phyloP scores from a whole-genome alignment of 2,329 filamentous ascomycete species.

The Colletotrichum endophyticum region DNA sequence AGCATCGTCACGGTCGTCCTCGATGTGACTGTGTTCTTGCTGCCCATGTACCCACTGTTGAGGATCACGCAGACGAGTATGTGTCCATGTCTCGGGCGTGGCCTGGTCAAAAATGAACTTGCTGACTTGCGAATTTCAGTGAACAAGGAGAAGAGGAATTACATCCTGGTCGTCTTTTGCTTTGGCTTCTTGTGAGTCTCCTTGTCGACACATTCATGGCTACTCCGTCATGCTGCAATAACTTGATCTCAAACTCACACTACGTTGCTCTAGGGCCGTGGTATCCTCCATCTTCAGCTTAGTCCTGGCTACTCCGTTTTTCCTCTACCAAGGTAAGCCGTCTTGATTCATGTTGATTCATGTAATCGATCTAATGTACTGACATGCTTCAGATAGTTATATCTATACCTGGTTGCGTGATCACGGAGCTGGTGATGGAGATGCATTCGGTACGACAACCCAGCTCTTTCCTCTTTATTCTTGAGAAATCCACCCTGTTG shows the following conservation, averaged over 20 bases:
- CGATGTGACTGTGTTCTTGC: background rate
- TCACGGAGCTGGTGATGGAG: background rate
- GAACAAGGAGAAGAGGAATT: background rate
- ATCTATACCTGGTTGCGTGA: slow-evolving; percentile 1
- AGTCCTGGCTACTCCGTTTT: background rate
- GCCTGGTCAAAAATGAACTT: rapidly evolving
- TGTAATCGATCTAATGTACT: rapidly evolving
- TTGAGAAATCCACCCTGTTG: background rate
- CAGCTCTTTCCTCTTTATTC: background rate
- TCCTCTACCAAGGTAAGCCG: background rate
- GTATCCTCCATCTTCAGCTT: background rate
- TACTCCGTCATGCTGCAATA: background rate
- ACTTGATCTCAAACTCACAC: background rate
- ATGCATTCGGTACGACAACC: background rate
- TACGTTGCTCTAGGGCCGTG: background rate
- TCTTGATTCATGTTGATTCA: no score
- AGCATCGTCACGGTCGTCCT: background rate
- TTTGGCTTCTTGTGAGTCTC: background rate
- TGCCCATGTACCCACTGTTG: background rate
- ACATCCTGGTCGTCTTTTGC: background rate
- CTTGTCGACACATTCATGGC: background rate
- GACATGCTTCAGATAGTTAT: background rate
- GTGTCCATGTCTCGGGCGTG: background rate
- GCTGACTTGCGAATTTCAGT: background rate
- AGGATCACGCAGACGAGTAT: background rate